phyloP scores from a whole-genome alignment of 208 protist species.

The Jaenimonas drosophilae region DNA sequence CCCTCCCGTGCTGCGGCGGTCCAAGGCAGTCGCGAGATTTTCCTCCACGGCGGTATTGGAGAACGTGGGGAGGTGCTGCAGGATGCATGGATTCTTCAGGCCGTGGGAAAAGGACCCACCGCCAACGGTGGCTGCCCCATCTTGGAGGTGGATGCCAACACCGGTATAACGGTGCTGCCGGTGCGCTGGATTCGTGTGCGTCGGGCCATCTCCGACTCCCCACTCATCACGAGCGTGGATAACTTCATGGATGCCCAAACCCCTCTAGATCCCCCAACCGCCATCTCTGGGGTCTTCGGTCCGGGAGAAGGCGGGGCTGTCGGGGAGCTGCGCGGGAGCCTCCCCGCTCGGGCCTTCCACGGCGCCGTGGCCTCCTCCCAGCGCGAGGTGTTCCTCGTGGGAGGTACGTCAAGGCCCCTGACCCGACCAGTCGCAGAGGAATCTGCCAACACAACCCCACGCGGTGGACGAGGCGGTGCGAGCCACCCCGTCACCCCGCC shows the following conservation, averaged over 20 bases:
- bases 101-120: slow-evolving; percentile 7
- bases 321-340: too few relatives aligned
- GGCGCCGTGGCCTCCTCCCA: slow-evolving; percentile 17
- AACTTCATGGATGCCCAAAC: too few relatives aligned
- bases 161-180: slow-evolving; percentile 4
- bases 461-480: background rate
- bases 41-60: slow-evolving; percentile 63
- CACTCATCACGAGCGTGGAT: too few relatives aligned
- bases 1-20: slow-evolving; percentile 13
- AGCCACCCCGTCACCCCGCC: background rate
- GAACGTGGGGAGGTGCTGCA: slow-evolving; percentile 23
- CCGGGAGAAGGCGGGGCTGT: too few relatives aligned
- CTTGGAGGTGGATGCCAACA: slow-evolving; percentile 10
- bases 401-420: too few relatives aligned
- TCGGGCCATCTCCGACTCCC: slow-evolving; percentile 6
- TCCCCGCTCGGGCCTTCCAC: slow-evolving; percentile 25
- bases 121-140: slow-evolving; percentile 2
- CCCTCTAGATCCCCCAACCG: too few relatives aligned
- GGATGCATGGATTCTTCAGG: slow-evolving; percentile 65
- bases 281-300: too few relatives aligned
- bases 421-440: too few relatives aligned
- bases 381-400: slow-evolving; percentile 43
- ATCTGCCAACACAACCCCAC: too few relatives aligned
- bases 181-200: slow-evolving; percentile 12
- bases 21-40: slow-evolving; percentile 26